phyloP scores from a whole-genome alignment of 2,329 filamentous ascomycete genomes.

The Madurella mycetomatis region DNA sequence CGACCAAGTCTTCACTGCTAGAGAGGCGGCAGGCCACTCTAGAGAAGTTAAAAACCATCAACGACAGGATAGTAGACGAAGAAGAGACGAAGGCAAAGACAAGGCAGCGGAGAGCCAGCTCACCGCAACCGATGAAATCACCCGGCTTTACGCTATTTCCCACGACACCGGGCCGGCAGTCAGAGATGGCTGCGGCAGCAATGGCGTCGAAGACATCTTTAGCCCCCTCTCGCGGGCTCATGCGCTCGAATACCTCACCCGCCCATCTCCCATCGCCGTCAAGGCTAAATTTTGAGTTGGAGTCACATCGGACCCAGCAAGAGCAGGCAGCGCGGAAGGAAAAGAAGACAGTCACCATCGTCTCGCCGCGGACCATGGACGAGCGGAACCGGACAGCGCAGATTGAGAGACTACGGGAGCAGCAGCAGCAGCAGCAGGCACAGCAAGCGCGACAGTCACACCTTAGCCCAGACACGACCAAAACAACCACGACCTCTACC shows the following conservation, averaged over 20 bases:
- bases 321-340: constrained; percentile 15
- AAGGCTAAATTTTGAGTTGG: constrained; percentile 32
- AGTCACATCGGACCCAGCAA: constrained; percentile 16
- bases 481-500: constrained; percentile 1
- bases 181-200: constrained; percentile 1
- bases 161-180: constrained; percentile 27
- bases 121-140: constrained; percentile 41
- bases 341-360: constrained; percentile 25
- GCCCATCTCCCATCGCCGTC: constrained; percentile 44
- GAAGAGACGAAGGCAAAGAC: constrained; percentile 46
- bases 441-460: constrained; percentile 6
- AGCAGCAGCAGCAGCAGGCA: constrained; percentile 22
- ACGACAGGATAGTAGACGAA: constrained; percentile 41
- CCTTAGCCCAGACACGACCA: not conserved
- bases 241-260: constrained; percentile 54
- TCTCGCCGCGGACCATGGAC: constrained; percentile 27
- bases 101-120: too few species aligned
- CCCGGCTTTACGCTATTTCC: constrained; percentile 46
- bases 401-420: constrained; percentile 23
- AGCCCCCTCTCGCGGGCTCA: constrained; percentile 29
- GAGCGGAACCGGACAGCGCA: constrained; percentile 23
- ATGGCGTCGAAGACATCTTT: constrained; percentile 11
- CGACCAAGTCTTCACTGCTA: constrained; percentile 40
- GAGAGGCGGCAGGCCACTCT: constrained; percentile 56
- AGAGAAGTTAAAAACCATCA: constrained; percentile 52